Percentiles rank a stretch among this genome's conserved stretches.
Evolutionary conservation across 805 yeast genomes (phyloP).

Genomic region (Teunomyces cretensis): DNA sequence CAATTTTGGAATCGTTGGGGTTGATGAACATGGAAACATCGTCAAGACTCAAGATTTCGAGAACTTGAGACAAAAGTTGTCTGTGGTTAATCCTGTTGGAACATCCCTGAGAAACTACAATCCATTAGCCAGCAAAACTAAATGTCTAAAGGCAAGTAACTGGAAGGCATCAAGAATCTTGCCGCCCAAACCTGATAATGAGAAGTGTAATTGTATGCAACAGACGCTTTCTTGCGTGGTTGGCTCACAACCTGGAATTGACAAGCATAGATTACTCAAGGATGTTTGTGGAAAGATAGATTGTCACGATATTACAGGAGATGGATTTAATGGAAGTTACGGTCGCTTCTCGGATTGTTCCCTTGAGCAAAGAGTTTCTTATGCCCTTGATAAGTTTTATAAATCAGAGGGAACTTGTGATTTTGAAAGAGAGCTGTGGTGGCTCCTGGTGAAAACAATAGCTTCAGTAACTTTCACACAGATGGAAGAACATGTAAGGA

Average conservation of each 20-base stretch:
- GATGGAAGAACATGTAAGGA: no score
- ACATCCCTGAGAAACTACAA: neutral
- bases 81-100: conserved; percentile 20
- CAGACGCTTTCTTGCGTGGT: conserved; percentile 39
- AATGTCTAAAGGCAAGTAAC: conserved; percentile 5
- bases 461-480: neutral
- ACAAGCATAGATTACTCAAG: conserved; percentile 19
- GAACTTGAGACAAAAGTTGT: conserved; percentile 23
- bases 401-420: no score
- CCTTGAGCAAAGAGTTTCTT: conserved; percentile 23
- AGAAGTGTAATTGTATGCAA: conserved; percentile 46
- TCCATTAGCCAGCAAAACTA: neutral
- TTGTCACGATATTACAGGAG: conserved; percentile 38
- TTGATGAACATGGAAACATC: conserved; percentile 23
- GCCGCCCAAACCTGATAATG: conserved; percentile 43
- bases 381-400: no score
- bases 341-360: conserved; percentile 44
- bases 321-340: conserved; percentile 37
- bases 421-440: neutral
- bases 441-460: neutral
- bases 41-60: conserved; percentile 29
- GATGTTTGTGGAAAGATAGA: conserved; percentile 38
- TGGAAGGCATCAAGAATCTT: conserved; percentile 24
- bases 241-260: conserved; percentile 21
- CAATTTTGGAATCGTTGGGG: conserved; percentile 36